Base-by-base conservation (phyloP, 2,329 filamentous ascomycete species). In the Aspergillus ochraceus region DNA sequence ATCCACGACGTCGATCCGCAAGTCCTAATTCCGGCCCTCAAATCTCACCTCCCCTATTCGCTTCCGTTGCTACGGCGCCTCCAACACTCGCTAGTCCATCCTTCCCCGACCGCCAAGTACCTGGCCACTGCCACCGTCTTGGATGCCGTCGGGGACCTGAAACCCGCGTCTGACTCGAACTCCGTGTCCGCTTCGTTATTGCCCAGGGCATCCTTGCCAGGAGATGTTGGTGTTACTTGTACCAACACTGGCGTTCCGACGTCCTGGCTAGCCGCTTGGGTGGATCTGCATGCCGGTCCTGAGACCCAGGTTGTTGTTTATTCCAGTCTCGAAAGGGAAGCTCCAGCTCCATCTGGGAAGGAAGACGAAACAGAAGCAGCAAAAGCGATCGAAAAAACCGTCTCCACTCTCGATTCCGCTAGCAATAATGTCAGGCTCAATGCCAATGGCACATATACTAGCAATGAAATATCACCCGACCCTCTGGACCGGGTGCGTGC, bases 291-390 rank as follows among this genome's bases (percentile, higher is more conserved):
- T 55, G 63, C 67, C 19, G 70, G 74, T 29, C 73, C 71, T 12
- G 73, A 78, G 57, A 79, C 77, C n/a, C 77, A 80, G 59, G 68
- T 77, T 20, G 70, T 74, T 66, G 29, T 77, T 19, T 80, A 77
- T 58, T 78, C 75, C 24, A 78, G 73, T 56, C 70, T 78, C 4
- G 77, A 80, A 63, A 63, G 61, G 24, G 63, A 66, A 29, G 42
- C n/a, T 55, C 54, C 42, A 24, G 30, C 54, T 24, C 22, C 54
- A 36, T 54, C 26, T 29, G 26, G 50, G 32, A 36, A 17, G 2
- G 11, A 53, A 9, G 51, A 53, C 4, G 22, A n/a, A 9, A 11
- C 8, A 9, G 51, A 53, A n/a, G 22, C 24, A 17, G 19, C 8
- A 19, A 22, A 39, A 8, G 11, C n/a, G 29, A 42, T 39, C 51